These are phyloP conservation scores for Neurospora sp. DNA, from an alignment of 495 filamentous ascomycete species.

Conservation along the genomic window DNA sequence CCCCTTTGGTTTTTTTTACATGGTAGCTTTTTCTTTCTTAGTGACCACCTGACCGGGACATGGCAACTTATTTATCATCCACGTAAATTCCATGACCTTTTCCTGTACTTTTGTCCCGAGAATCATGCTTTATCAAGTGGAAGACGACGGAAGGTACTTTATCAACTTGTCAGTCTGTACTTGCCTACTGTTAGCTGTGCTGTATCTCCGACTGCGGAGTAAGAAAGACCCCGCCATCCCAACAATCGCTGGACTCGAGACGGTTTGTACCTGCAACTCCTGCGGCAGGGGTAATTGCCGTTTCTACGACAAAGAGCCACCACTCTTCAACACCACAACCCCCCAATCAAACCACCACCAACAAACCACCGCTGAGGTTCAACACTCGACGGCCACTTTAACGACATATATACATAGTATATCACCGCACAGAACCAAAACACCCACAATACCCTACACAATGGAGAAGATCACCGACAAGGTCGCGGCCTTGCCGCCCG, in stretches of 20 bases:
- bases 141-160: neutral
- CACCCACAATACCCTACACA: constrained; percentile 1
- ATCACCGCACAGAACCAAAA: neutral
- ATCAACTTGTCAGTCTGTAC: neutral
- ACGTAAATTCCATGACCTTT: neutral
- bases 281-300: neutral
- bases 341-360: neutral
- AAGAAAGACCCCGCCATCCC: neutral
- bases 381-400: neutral
- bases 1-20: neutral
- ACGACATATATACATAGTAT: neutral
- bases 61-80: neutral
- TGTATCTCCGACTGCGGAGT: neutral
- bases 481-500: constrained; percentile 77
- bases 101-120: neutral
- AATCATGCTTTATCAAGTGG: neutral
- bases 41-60: neutral
- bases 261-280: neutral
- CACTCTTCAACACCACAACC: neutral
- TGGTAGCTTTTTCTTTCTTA: too few relatives aligned
- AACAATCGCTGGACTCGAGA: neutral
- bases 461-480: constrained; percentile 97
- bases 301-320: neutral
- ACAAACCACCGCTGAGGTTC: neutral
- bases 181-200: neutral